Evolutionary conservation across 352 stramenopile genomes (phyloP), one percentile per base, ranked within the genome.

Genomic region (Phytophthora cactorum): DNA sequence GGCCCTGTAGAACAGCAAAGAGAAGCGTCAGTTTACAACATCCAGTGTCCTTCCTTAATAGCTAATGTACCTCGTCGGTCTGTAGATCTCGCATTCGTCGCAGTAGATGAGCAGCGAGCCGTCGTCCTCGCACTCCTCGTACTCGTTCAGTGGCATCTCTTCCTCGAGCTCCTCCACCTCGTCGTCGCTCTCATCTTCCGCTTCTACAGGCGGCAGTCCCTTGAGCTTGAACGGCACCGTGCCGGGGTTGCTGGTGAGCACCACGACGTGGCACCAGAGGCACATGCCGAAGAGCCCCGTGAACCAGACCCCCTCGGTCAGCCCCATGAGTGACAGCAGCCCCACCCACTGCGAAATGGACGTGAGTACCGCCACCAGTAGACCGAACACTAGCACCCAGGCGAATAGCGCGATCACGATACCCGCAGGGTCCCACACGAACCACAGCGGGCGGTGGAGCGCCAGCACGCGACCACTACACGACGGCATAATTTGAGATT

Each of bases 211-310:
- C 6, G 65, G 51, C n/a, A 59, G 8, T 1, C 66, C 72, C 17
- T 74, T 71, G 5, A 81, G 74, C 38, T 74, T 78, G 27, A 53
- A 75, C 2, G 86, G 88, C 15, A 94, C 83, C 2, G 78, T 83
- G n/a, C 83, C 88, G 6, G 88, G 88, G 47, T 96, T 87, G 10
- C 75, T 93, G 1, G 82, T 96, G 71, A 93, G 86, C 60, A 91
- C 82, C 34, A 80, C 77, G 15, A 77, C 53, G 68, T 94, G 86
- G 14, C 72, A 81, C 84, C 84, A 92, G 60, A 91, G 80, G 59
- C 81, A 90, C 81, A 94, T 90, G 44, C 53, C 69, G 25, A 94
- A 68, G n/a, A 89, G 81, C 5, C 62, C 70, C 6, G 70, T 70
- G 63, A 94, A 81, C 67, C 75, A 84, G 17, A 82, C 4, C 11